Conservation (phyloP, 2,329 filamentous ascomycete species). For the Atkinsonella hypoxylon region DNA sequence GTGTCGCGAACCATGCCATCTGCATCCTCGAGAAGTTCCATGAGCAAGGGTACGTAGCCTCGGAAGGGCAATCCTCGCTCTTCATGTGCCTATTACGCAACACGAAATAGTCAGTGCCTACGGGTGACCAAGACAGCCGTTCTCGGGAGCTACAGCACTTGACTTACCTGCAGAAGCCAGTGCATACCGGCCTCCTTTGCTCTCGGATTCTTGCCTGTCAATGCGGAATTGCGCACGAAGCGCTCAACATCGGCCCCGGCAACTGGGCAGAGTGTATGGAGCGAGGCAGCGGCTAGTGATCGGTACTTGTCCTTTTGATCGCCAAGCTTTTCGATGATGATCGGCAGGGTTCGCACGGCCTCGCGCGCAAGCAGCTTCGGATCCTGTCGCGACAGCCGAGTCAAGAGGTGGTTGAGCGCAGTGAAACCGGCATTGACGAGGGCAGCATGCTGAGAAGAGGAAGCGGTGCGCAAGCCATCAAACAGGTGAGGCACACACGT, state of each 20-base stretch:
- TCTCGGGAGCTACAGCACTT: background rate
- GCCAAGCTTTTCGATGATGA: conserved; percentile 74
- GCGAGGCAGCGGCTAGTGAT: conserved; percentile 58
- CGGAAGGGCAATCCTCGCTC: conserved; percentile 72
- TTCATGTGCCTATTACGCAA: conserved; percentile 55
- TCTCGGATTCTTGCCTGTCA: conserved; percentile 68
- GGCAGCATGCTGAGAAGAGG: conserved; percentile 62
- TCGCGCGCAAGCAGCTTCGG: conserved; percentile 61
- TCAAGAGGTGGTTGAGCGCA: conserved; percentile 75
- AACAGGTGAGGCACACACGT: conserved; percentile 60
- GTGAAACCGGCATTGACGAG: conserved; percentile 78
- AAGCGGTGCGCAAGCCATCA: conserved; percentile 66
- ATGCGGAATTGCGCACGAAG: conserved; percentile 63
- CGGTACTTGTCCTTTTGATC: conserved; percentile 82
- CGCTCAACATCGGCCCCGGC: conserved; percentile 65
- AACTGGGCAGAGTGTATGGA: conserved; percentile 65
- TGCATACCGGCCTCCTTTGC: conserved; percentile 77
- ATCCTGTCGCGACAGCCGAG: conserved; percentile 75
- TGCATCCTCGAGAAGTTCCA: conserved; percentile 80
- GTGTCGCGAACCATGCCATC: conserved; percentile 78
- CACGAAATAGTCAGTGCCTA: background rate
- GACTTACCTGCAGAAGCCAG: conserved; percentile 66
- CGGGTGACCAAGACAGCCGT: background rate
- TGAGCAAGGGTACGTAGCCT: conserved; percentile 67
- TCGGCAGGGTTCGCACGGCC: conserved; percentile 56